Conservation (phyloP, 2,329 filamentous ascomycete genomes). For the Fusarium longipes region DNA sequence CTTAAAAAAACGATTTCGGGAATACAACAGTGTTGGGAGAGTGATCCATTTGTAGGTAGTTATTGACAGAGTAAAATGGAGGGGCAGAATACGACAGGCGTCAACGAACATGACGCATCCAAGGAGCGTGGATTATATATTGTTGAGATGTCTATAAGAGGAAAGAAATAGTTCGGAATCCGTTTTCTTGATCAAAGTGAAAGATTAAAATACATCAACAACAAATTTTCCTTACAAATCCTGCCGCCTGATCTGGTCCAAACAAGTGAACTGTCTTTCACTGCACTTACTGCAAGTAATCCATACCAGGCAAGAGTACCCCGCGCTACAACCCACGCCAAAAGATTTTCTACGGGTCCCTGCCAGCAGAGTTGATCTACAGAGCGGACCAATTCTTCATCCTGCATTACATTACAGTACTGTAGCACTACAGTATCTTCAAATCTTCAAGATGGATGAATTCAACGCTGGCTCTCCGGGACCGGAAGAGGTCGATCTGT, state of each 20-base stretch:
- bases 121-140: background rate
- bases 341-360: conserved; percentile 44
- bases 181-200: background rate
- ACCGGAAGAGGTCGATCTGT: conserved; percentile 67
- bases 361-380: conserved; percentile 38
- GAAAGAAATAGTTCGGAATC: background rate
- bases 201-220: background rate
- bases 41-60: background rate
- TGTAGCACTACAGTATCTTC: conserved; percentile 23
- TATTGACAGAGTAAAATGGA: background rate
- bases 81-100: conserved; percentile 23
- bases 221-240: background rate
- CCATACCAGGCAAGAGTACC: conserved; percentile 25
- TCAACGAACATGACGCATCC: conserved; percentile 40
- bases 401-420: conserved; percentile 46
- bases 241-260: too few species aligned
- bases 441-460: conserved; percentile 43
- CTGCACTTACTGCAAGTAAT: background rate
- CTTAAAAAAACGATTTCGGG: background rate
- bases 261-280: background rate
- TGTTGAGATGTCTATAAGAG: background rate
- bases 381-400: conserved; percentile 44
- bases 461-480: conserved; percentile 44
- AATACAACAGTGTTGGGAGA: background rate
- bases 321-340: conserved; percentile 42